These are phyloP conservation scores for Nepenthes gracilis DNA, from an alignment of 148 eudicot genomes.

Conservation along the genomic window DNA sequence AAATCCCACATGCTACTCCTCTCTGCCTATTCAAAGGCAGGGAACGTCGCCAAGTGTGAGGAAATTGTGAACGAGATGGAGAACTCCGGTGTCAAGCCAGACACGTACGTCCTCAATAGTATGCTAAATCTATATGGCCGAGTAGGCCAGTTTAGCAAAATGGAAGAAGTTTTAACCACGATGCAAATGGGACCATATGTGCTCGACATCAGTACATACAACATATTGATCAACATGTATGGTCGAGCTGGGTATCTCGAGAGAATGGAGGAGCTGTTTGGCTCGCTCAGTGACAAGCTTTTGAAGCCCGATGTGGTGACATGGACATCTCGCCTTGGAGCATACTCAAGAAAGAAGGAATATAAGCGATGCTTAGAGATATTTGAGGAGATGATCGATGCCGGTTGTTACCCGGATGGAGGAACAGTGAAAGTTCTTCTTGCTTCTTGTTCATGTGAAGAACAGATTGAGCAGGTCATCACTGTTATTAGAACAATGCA, in stretches of 20 bases:
- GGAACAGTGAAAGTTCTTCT: slow-evolving; percentile 82
- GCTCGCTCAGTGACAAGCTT: slow-evolving; percentile 25
- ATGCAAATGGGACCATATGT: slow-evolving; percentile 37
- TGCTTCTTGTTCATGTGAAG: slow-evolving; percentile 64
- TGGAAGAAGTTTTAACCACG: slow-evolving; percentile 65
- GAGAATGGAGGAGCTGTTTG: slow-evolving; percentile 70
- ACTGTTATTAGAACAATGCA: slow-evolving; percentile 67
- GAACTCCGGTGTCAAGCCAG: slow-evolving; percentile 56
- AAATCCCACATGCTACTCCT: slow-evolving; percentile 83
- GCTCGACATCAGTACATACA: slow-evolving; percentile 68
- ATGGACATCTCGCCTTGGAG: slow-evolving; percentile 89
- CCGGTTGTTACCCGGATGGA: slow-evolving; percentile 86
- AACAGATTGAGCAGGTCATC: slow-evolving; percentile 68
- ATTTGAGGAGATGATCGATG: slow-evolving; percentile 76
- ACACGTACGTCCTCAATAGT: slow-evolving; percentile 59
- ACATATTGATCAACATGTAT: slow-evolving; percentile 61
- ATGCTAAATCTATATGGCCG: slow-evolving; percentile 78
- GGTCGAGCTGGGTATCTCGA: slow-evolving; percentile 72
- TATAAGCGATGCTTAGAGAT: slow-evolving; percentile 60
- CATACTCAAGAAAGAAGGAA: slow-evolving; percentile 73
- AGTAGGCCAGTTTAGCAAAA: slow-evolving; percentile 53
- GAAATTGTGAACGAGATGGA: slow-evolving; percentile 60
- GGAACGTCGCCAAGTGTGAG: slow-evolving; percentile 51
- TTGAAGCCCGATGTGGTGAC: slow-evolving; percentile 70
- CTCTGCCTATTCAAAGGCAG: slow-evolving; percentile 59